Percentiles rank a stretch among this genome's conserved stretches.
Conservation (phyloP, 2,329 filamentous ascomycete species). For the Alternaria brassicicola region DNA sequence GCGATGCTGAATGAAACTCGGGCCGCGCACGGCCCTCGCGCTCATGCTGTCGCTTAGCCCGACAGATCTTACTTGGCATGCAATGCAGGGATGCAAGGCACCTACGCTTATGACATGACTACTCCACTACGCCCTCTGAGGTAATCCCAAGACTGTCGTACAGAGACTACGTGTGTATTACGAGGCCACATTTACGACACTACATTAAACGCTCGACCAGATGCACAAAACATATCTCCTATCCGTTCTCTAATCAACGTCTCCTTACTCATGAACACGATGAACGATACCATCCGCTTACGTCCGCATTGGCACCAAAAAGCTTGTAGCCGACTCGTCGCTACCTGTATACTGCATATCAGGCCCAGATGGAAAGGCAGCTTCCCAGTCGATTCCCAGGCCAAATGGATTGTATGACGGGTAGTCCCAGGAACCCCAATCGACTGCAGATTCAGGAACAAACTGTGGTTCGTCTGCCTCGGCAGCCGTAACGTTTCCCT, state of each 20-base stretch:
- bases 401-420: slow-evolving; percentile 9
- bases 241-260: too few relatives aligned
- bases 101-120: not conserved
- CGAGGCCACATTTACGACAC: not conserved
- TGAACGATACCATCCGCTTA: not conserved
- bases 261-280: not conserved
- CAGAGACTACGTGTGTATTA: not conserved
- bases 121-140: not conserved
- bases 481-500: not conserved
- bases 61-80: not conserved
- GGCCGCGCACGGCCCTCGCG: not conserved
- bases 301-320: slow-evolving; percentile 17
- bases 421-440: slow-evolving; percentile 16
- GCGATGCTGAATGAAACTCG: slow-evolving; percentile 11
- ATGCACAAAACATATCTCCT: not conserved
- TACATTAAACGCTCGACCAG: not conserved
- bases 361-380: slow-evolving; percentile 21
- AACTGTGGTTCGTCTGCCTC: not conserved
- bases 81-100: not conserved
- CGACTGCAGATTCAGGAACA: slow-evolving; percentile 4
- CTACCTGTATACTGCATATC: slow-evolving; percentile 1
- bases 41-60: not conserved
- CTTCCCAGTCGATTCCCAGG: slow-evolving; percentile 32
- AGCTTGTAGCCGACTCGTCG: slow-evolving; percentile 1
- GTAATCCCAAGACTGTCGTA: not conserved